A percentile compares a stretch with the other conserved stretches of the same genome.
Evolutionary conservation across 2,329 filamentous ascomycete genomes (phyloP).

Genomic region (Ophiostoma montium): DNA sequence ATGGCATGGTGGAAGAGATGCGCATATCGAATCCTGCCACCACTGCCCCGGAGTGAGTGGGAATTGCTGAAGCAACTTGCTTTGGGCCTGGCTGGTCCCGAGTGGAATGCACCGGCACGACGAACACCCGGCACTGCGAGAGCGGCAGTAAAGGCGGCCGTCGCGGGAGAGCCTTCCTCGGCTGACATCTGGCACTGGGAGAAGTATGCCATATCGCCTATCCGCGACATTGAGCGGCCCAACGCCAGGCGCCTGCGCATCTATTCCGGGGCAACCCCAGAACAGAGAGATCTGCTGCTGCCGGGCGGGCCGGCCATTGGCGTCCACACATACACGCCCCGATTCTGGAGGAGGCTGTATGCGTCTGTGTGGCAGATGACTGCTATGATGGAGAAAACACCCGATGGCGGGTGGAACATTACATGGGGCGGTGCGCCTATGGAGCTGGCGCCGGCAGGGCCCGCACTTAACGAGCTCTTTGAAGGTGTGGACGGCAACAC

Average conservation of each 20-base stretch:
- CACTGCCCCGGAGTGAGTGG: conserved; percentile 40
- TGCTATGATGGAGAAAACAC: conserved; percentile 25
- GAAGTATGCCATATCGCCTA: conserved; percentile 25
- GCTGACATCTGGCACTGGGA: conserved; percentile 28
- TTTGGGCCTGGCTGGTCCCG: conserved; percentile 23
- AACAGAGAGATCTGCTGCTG: conserved; percentile 12
- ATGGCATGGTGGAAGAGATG: conserved; percentile 33
- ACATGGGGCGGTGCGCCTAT: conserved; percentile 30
- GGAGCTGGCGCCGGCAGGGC: conserved; percentile 19
- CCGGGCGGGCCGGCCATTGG: conserved; percentile 20
- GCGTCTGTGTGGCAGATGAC: conserved; percentile 29
- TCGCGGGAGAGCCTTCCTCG: not conserved
- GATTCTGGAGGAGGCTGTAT: conserved; percentile 36
- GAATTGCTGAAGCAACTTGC: conserved; percentile 35
- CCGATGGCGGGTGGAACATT: conserved; percentile 19
- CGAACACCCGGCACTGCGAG: conserved; percentile 18
- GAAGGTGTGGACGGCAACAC: conserved; percentile 24
- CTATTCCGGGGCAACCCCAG: not conserved
- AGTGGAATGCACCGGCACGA: conserved; percentile 26
- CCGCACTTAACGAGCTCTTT: conserved; percentile 31
- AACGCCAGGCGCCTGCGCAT: conserved; percentile 21
- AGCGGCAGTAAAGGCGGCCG: not conserved
- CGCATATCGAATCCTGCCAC: conserved; percentile 36
- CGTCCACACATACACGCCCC: conserved; percentile 22
- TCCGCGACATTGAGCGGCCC: conserved; percentile 24